Evolutionary conservation across 2,329 filamentous ascomycete species (phyloP), one percentile per base, ranked within the genome.

Genomic region (Amauroascus niger): DNA sequence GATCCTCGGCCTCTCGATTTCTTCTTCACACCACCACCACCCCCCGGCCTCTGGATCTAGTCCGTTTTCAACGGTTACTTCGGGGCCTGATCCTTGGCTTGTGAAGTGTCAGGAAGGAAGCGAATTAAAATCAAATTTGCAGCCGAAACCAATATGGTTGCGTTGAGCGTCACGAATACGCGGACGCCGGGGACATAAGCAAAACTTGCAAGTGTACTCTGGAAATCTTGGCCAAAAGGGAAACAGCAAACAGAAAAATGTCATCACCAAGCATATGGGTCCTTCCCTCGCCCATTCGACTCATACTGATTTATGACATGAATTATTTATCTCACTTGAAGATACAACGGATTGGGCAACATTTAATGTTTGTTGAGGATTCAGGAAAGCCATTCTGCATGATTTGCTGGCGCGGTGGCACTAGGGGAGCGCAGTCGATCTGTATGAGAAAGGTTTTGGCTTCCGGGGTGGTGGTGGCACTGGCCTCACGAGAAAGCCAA

Each of bases 1-100:
- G n/a, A 46, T 13, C 43, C 43, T 46, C 43, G 43, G 43, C 33
- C 33, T 46, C 43, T 46, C 26, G 43, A 46, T 32, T 30, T n/a
- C 18, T 11, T n/a, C 6, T 5, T n/a, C n/a, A n/a, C 28, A 46
- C n/a, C n/a, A n/a, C n/a, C n/a, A n/a, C n/a, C n/a, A n/a, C n/a
- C n/a, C n/a, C n/a, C n/a, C n/a, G n/a, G n/a, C n/a, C n/a, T n/a
- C 26, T 32, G 5, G 26, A n/a, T 8, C 28, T 30, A n/a, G 14
- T 33, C 43, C 43, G 18, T 46, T 11, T 16, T 35, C n/a, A 46
- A 46, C 43, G 43, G 43, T 32, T 46, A 46, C 16, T 14, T 46
- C 43, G 30, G 45, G 45, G 45, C 8, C 11, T 35, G 14, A 47
- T 47, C 45, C 45, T 37, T 33, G 30, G 3, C 4, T 1, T 6